Evolutionary conservation across 371 early-diverging fungal species (phyloP).

Genomic region (Massospora cicadina): DNA sequence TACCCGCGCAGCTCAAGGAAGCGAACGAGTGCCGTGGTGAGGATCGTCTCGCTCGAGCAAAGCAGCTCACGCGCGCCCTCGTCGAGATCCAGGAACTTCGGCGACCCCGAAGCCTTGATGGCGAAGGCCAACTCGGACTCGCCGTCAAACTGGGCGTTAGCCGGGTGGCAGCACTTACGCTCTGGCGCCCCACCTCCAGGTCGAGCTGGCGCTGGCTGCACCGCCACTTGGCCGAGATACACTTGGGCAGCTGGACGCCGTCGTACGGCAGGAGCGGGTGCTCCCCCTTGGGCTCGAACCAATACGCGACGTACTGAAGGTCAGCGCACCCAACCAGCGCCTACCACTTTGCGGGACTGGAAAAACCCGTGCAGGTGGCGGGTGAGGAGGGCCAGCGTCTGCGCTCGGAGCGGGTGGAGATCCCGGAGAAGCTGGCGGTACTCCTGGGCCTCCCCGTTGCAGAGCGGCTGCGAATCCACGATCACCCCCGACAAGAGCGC

Average conservation of each 20-base stretch:
- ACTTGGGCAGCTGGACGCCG: slow-evolving; percentile 8
- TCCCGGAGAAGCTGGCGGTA: slow-evolving; percentile 44
- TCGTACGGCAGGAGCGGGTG: slow-evolving; percentile 24
- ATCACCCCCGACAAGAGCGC: slow-evolving; percentile 43
- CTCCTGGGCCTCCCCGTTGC: slow-evolving; percentile 63
- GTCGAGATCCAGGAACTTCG: slow-evolving; percentile 12
- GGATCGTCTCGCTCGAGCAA: slow-evolving; percentile 22
- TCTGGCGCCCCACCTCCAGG: slow-evolving; percentile 19
- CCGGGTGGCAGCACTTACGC: slow-evolving; percentile 11
- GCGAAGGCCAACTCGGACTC: slow-evolving; percentile 7
- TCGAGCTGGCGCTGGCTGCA: slow-evolving; percentile 20
- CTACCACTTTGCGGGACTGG: slow-evolving; percentile 39
- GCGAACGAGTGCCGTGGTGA: slow-evolving; percentile 28
- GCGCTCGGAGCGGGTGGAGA: slow-evolving; percentile 34
- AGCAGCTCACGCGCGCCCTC: slow-evolving; percentile 13
- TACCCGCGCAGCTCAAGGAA: slow-evolving; percentile 24
- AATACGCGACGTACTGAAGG: slow-evolving; percentile 24
- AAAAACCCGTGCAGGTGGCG: slow-evolving; percentile 43
- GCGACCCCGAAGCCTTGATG: slow-evolving; percentile 12
- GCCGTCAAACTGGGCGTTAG: not conserved
- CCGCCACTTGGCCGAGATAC: slow-evolving; percentile 23
- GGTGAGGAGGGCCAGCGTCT: slow-evolving; percentile 37
- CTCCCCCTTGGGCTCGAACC: slow-evolving; percentile 35
- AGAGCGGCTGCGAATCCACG: slow-evolving; percentile 52
- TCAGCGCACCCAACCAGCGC: slow-evolving; percentile 15